A percentile compares a stretch with the other conserved stretches of the same genome.
phyloP scores from a whole-genome alignment of 805 yeast genomes.

The Lipomyces spencermartinsiae region DNA sequence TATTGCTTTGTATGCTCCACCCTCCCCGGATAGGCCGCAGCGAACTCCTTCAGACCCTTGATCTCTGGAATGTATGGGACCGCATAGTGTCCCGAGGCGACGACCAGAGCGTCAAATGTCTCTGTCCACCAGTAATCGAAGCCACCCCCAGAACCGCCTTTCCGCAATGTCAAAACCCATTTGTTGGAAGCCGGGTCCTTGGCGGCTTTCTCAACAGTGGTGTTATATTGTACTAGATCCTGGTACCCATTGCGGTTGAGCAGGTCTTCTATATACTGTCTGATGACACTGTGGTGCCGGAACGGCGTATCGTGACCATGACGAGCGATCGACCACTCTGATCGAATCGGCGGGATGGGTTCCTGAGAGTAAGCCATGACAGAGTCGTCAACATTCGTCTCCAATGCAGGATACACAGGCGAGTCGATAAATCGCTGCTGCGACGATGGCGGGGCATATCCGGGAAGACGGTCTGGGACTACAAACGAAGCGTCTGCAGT shows the following conservation, averaged over 20 bases:
- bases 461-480: conserved; percentile 1
- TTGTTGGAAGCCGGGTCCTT: background rate
- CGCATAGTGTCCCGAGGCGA: conserved; percentile 1
- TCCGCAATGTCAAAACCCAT: conserved; percentile 4
- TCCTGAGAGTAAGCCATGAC: conserved; percentile 5
- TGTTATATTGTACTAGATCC: background rate
- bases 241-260: conserved; percentile 5
- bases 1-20: conserved; percentile 5
- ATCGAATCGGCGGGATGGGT: conserved; percentile 3
- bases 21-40: conserved; percentile 1
- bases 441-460: background rate
- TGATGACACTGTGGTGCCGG: conserved; percentile 6
- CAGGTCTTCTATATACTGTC: conserved; percentile 1
- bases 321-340: conserved; percentile 3
- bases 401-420: conserved; percentile 2
- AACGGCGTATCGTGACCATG: conserved; percentile 6
- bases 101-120: background rate
- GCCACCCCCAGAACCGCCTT: conserved; percentile 2
- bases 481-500: background rate
- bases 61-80: conserved; percentile 5
- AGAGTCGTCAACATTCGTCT: conserved; percentile 2
- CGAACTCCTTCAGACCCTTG: conserved; percentile 1
- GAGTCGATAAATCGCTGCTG: conserved; percentile 1
- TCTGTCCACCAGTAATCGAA: conserved; percentile 4
- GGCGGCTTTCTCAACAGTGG: conserved; percentile 1